Evolutionary conservation across 352 stramenopile genomes (phyloP).

Genomic region (Phytophthora pseudosyringae): DNA sequence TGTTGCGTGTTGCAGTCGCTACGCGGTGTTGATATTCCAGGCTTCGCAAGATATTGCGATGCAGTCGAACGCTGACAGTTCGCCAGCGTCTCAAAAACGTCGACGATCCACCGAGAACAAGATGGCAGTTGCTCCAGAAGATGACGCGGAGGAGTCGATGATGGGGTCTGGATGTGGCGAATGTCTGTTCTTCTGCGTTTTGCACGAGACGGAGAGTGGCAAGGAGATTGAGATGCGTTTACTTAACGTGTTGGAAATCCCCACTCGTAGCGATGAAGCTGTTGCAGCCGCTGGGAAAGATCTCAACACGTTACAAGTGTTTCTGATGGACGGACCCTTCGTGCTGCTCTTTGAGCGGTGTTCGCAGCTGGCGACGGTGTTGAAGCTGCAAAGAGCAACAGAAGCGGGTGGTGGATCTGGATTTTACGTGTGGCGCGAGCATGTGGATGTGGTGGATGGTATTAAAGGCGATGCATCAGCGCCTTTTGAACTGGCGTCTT

Average conservation of each 20-base stretch:
- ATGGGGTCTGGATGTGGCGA: neutral
- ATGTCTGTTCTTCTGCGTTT: constrained; percentile 33
- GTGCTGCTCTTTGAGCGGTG: constrained; percentile 37
- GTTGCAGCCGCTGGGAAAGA: constrained; percentile 1
- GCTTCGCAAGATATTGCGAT: neutral
- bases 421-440: constrained; percentile 38
- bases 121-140: neutral
- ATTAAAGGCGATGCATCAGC: neutral
- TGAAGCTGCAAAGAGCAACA: constrained; percentile 30
- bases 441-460: constrained; percentile 27
- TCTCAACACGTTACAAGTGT: constrained; percentile 30
- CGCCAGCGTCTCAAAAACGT: constrained; percentile 16
- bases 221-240: constrained; percentile 24
- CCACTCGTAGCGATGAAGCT: constrained; percentile 7
- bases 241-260: constrained; percentile 34
- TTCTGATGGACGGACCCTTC: constrained; percentile 45
- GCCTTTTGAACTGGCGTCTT: constrained; percentile 31
- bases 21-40: constrained; percentile 37
- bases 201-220: constrained; percentile 21
- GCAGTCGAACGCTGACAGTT: neutral
- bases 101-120: constrained; percentile 12
- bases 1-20: constrained; percentile 22
- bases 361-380: constrained; percentile 24
- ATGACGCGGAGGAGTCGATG: neutral
- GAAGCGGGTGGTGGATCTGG: neutral